A percentile compares a stretch with the other conserved stretches of the same genome.
These are phyloP conservation scores for Gaeumannomyces tritici DNA, from an alignment of 2,329 filamentous ascomycete species.

Conservation along the genomic window DNA sequence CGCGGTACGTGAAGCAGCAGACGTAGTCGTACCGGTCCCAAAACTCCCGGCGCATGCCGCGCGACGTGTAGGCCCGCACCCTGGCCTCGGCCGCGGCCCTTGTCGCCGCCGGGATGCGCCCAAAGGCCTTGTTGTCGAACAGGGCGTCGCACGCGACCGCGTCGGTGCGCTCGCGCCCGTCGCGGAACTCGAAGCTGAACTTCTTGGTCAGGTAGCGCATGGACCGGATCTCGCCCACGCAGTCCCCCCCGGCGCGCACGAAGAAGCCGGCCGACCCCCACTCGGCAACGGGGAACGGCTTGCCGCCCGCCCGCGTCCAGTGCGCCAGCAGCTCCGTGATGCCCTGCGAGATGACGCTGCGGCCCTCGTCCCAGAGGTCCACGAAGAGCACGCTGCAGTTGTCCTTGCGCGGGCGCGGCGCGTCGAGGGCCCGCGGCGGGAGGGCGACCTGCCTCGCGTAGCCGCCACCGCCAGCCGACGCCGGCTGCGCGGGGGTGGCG, in stretches of 20 bases:
- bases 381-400: conserved; percentile 17
- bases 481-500: not conserved
- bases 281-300: conserved; percentile 11
- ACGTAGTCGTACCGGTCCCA: conserved; percentile 16
- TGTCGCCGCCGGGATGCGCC: not conserved
- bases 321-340: conserved; percentile 12
- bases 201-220: conserved; percentile 11
- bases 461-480: not conserved
- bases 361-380: conserved; percentile 15
- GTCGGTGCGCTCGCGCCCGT: conserved; percentile 8
- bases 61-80: conserved; percentile 5
- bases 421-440: not conserved
- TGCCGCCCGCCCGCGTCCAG: conserved; percentile 10
- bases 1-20: conserved; percentile 15
- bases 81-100: not conserved
- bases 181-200: conserved; percentile 7
- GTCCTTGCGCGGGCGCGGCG: conserved; percentile 5
- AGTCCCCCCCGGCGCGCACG: conserved; percentile 8
- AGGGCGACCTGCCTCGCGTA: not conserved
- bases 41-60: conserved; percentile 11
- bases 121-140: conserved; percentile 15
- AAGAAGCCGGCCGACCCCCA: conserved; percentile 17
- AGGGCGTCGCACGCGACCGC: conserved; percentile 11
- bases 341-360: conserved; percentile 14
- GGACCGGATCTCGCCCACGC: conserved; percentile 9